Base-by-base conservation (phyloP, 2,329 filamentous ascomycete genomes). In the Lasiodiplodia sp. region DNA sequence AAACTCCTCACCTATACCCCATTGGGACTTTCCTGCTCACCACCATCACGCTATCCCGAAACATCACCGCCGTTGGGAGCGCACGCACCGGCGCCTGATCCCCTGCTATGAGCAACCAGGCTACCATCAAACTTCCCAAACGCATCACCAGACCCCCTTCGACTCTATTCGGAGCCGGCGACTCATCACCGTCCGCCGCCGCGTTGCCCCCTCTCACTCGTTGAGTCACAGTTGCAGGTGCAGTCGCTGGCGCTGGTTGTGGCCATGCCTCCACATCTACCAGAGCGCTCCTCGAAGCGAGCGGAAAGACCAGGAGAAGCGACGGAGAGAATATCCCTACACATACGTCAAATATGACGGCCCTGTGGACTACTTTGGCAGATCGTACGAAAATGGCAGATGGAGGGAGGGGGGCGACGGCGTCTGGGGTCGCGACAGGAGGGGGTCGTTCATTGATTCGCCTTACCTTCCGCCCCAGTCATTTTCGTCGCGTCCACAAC, bases 231-330 rank as follows among this genome's bases (percentile, higher is more conserved):
- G 34, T 38, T 51, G 40, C 18, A 12, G 21, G 25, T 34, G 58
- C 40, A 49, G n/a, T 34, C 14, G 57, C 38, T 31, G 44, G 58
- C 23, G 34, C 18, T 63, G 58, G 58, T 12, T 63, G 5, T 63
- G 28, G 16, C 28, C 58, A 3, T 51, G 38, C 25, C 14, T 63
- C 25, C 40, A 28, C 0, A 23, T 44, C 6, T 63, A 40, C 16
- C 21, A n/a, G 40, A 23, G 21, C 16, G 23, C 16, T 21, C 18
- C 37, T 21, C 25, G 40, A 3, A 34, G 31, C 14, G 58, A 49
- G 38, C 8, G 38, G 38, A 21, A 8, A 18, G 40, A 62, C 31
- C 12, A 23, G 37, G 55, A 25, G 23, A n/a, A 6, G 21, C 23
- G 28, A 49, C 31, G 31, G 10, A 25, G n/a, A 12, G 14, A 25